A percentile compares a stretch with the other conserved stretches of the same genome.
Conservation (phyloP, 2,329 filamentous ascomycete species). For the Leptodontidium sp. region DNA sequence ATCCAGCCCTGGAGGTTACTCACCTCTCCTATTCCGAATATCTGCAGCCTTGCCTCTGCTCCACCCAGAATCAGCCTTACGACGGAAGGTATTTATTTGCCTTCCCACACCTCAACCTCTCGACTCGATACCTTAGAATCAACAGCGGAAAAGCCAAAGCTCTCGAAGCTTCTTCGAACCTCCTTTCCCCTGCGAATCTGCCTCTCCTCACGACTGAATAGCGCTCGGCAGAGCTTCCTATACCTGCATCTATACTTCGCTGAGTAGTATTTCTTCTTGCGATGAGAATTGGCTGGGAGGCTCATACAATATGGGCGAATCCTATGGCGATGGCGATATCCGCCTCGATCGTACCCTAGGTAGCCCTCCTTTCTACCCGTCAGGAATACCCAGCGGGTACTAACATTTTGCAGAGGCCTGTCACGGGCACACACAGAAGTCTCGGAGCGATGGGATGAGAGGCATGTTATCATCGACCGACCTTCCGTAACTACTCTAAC, state of each 20-base stretch:
- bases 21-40: background rate
- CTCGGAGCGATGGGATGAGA: conserved; percentile 29
- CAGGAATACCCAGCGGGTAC: background rate
- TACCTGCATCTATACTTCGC: background rate
- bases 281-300: background rate
- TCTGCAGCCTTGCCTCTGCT: conserved; percentile 5
- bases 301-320: conserved; percentile 13
- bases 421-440: conserved; percentile 12
- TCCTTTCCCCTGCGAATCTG: background rate
- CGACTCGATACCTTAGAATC: background rate
- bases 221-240: background rate
- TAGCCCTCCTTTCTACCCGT: conserved; percentile 1
- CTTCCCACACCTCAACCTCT: too few relatives aligned
- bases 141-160: background rate
- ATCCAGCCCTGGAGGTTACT: background rate
- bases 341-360: conserved; percentile 31
- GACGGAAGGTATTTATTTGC: too few relatives aligned
- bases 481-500: conserved; percentile 8
- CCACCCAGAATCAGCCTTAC: background rate
- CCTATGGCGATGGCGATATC: conserved; percentile 26
- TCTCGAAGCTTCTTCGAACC: background rate
- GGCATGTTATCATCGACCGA: conserved; percentile 19
- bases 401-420: conserved; percentile 13
- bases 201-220: background rate
- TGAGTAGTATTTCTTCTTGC: background rate